phyloP scores from a whole-genome alignment of 352 stramenopile species.

The Thalassiosira mediterranea region DNA sequence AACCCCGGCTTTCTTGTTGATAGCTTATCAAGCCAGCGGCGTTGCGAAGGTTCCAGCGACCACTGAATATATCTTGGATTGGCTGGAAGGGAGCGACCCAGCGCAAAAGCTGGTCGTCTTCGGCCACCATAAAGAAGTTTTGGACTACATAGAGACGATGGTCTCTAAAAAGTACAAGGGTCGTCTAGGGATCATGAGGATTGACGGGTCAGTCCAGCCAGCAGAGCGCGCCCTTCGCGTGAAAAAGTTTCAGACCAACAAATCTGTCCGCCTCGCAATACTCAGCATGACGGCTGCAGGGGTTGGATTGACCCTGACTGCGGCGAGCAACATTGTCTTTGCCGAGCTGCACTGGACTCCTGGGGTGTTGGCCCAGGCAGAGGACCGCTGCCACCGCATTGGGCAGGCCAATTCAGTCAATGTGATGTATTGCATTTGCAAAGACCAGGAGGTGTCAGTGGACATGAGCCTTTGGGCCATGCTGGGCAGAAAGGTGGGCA shows the following conservation, averaged over 20 bases:
- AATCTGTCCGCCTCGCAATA: slow-evolving; percentile 64
- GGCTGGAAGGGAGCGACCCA: slow-evolving; percentile 61
- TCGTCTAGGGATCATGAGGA: slow-evolving; percentile 69
- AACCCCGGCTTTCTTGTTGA: too few species aligned
- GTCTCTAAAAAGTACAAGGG: slow-evolving; percentile 65
- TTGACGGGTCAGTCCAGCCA: slow-evolving; percentile 77
- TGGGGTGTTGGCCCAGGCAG: slow-evolving; percentile 81
- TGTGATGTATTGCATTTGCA: slow-evolving; percentile 80
- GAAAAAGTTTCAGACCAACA: slow-evolving; percentile 80
- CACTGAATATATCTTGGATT: slow-evolving; percentile 77
- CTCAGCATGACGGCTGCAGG: slow-evolving; percentile 82
- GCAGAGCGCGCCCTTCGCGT: slow-evolving; percentile 71
- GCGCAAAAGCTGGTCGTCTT: slow-evolving; percentile 83
- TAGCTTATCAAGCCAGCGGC: slow-evolving; percentile 75
- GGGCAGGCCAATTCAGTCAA: slow-evolving; percentile 77
- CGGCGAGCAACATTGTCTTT: slow-evolving; percentile 81
- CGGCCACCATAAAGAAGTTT: slow-evolving; percentile 79
- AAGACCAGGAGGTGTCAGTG: slow-evolving; percentile 66
- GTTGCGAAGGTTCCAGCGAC: slow-evolving; percentile 64
- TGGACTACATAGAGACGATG: slow-evolving; percentile 73
- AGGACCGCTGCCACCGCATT: slow-evolving; percentile 85
- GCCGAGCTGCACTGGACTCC: slow-evolving; percentile 81
- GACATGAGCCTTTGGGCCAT: slow-evolving; percentile 77
- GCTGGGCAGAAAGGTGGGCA: slow-evolving; percentile 71
- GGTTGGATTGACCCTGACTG: slow-evolving; percentile 81